These are phyloP conservation scores for Lunularia cruciata DNA, from an alignment of 225 moss, liverwort and hornwort genomes.

Conservation along the genomic window DNA sequence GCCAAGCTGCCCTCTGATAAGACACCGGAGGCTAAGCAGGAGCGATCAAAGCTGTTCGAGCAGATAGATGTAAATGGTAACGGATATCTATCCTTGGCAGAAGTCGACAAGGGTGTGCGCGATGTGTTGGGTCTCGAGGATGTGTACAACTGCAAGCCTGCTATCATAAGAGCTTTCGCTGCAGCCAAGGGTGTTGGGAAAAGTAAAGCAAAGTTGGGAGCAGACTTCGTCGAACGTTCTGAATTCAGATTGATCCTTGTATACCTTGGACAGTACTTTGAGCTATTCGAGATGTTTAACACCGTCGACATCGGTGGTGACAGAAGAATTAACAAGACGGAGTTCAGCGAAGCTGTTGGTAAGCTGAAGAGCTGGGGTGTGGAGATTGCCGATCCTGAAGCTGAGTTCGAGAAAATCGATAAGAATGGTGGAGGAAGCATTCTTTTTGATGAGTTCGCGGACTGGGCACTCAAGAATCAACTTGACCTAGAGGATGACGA, in stretches of 20 bases:
- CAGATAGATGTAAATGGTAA: conserved; percentile 36
- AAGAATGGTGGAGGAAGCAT: conserved; percentile 30
- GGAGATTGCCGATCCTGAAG: conserved; percentile 23
- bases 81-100: conserved; percentile 36
- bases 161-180: conserved; percentile 32
- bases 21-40: conserved; percentile 35
- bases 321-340: conserved; percentile 17
- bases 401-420: conserved; percentile 25
- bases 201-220: conserved; percentile 27
- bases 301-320: conserved; percentile 24
- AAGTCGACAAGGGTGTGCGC: conserved; percentile 34
- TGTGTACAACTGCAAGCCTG: conserved; percentile 28
- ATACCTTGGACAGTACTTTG: conserved; percentile 36
- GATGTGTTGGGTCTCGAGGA: conserved; percentile 35
- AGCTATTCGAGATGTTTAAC: conserved; percentile 34
- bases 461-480: conserved; percentile 34
- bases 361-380: conserved; percentile 35
- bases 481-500: conserved; percentile 26
- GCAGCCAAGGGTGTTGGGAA: conserved; percentile 33
- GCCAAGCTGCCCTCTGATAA: conserved; percentile 30
- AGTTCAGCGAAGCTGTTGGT: conserved; percentile 17
- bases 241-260: conserved; percentile 36
- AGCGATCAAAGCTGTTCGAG: conserved; percentile 27
- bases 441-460: conserved; percentile 36
- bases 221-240: conserved; percentile 31